Percentiles rank a stretch among this genome's conserved stretches.
Evolutionary conservation across 176 grass and related monocot species (phyloP).

Genomic region (Chloris gayana): DNA sequence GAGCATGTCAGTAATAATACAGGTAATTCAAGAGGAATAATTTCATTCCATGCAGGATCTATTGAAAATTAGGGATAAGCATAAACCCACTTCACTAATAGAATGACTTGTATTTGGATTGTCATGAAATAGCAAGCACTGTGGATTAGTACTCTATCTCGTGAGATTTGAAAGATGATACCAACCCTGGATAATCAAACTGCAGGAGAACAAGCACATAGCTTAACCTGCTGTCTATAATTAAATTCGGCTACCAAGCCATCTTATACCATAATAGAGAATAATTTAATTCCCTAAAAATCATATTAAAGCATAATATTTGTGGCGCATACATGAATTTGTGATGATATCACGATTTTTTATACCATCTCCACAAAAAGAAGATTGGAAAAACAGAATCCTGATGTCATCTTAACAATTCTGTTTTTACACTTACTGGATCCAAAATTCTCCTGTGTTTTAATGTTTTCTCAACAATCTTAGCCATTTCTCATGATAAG

Average conservation of each 20-base stretch:
- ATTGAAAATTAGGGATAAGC: background rate
- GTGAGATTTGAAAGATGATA: conserved; percentile 1
- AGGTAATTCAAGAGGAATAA: background rate
- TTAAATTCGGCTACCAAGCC: background rate
- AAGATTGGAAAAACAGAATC: background rate
- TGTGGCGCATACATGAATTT: background rate
- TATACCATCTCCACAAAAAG: background rate
- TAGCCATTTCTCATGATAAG: conserved; percentile 26
- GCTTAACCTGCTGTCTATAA: background rate
- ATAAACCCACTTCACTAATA: background rate
- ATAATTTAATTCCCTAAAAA: too few relatives aligned
- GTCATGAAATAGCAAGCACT: background rate
- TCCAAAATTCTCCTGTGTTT: background rate
- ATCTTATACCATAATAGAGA: background rate
- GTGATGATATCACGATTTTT: background rate
- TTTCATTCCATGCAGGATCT: background rate
- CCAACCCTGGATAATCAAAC: background rate
- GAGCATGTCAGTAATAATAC: background rate
- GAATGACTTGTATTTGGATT: conserved; percentile 3
- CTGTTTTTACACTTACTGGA: background rate
- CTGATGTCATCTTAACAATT: background rate
- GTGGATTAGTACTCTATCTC: background rate
- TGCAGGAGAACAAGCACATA: background rate
- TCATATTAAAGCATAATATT: background rate
- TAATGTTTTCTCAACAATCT: background rate